Evolutionary conservation across 306 rosid genomes (phyloP).

Genomic region (Erythrophleum fordii): DNA sequence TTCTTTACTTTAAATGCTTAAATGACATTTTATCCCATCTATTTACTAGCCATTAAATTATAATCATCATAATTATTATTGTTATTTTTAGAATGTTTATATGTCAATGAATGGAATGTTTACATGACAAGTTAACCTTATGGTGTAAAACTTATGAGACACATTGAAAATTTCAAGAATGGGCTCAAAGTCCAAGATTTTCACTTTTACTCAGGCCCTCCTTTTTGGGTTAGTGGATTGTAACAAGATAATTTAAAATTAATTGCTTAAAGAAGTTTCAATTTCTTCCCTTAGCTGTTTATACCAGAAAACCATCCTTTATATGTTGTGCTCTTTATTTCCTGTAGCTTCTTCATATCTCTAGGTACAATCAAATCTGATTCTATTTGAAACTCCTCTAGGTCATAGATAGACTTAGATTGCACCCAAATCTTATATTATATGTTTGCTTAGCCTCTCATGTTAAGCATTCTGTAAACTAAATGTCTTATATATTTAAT

Average conservation of each 20-base stretch:
- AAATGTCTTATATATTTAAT: neutral
- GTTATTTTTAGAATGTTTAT: constrained; percentile 1
- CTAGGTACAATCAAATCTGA: neutral
- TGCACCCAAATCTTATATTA: neutral
- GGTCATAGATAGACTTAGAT: neutral
- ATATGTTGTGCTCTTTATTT: neutral
- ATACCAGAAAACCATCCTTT: neutral
- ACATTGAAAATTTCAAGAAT: neutral
- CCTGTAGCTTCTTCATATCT: neutral
- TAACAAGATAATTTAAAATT: neutral
- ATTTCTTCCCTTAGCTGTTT: constrained; percentile 8
- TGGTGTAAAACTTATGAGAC: neutral
- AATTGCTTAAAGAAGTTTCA: constrained; percentile 1
- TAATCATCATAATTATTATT: neutral
- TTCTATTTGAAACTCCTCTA: neutral
- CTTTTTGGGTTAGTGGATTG: neutral
- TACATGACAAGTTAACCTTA: constrained; percentile 11
- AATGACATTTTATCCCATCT: neutral
- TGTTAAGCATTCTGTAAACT: neutral
- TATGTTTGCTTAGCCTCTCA: neutral
- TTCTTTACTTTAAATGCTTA: constrained; percentile 6
- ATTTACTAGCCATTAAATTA: neutral
- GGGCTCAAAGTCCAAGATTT: neutral
- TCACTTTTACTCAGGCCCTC: constrained; percentile 1
- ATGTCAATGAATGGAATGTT: neutral